Base-by-base conservation (phyloP, 768 basidiomycete genomes). In the Lentinula raphanica region DNA sequence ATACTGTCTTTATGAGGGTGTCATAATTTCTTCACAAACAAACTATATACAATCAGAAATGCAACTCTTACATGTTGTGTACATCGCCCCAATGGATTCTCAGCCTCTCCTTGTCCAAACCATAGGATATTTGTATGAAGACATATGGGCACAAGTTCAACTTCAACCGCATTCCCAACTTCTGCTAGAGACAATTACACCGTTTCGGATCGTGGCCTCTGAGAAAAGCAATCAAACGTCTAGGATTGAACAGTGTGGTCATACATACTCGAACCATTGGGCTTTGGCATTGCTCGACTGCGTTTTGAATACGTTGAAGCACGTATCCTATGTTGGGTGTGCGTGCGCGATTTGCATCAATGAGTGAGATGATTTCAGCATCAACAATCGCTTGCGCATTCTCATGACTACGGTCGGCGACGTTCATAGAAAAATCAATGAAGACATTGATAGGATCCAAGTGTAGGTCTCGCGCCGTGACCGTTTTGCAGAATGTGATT, bases 391-490 rank as follows among this genome's bases (percentile, higher is more conserved):
- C 59, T 35, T 48, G 59, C 21, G 59, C 59, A 27, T 44, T 54
- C 13, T 44, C 54, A 31, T 48, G 53, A 55, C 54, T 59, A 29
- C 39, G 29, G n/a, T 54, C 48, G n/a, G 60, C 60, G 13, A 61
- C 54, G 25, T 48, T 27, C 27, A 61, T 32, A 21, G 58, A 58
- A 40, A 61, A 61, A 5, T 61, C 29, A 25, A 55, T 29, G 38
- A 61, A 59, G 28, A 42, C 8, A 21, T 58, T 53, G 15, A 59
- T 36, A 8, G 60, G 58, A 49, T 58, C 31, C 15, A n/a, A 12
- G 7, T 50, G 21, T 42, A 58, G 60, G 21, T 61, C 29, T 7
- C 28, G 31, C 11, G 23, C 25, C n/a, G 54, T 25, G 19, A 61
- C 53, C 23, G 44, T 39, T 38, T 59, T 8, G 35, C 32, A 54